Evolutionary conservation across 2,329 filamentous ascomycete genomes (phyloP), one percentile per base, ranked within the genome.

Genomic region (Dothideomycetidae sp.): DNA sequence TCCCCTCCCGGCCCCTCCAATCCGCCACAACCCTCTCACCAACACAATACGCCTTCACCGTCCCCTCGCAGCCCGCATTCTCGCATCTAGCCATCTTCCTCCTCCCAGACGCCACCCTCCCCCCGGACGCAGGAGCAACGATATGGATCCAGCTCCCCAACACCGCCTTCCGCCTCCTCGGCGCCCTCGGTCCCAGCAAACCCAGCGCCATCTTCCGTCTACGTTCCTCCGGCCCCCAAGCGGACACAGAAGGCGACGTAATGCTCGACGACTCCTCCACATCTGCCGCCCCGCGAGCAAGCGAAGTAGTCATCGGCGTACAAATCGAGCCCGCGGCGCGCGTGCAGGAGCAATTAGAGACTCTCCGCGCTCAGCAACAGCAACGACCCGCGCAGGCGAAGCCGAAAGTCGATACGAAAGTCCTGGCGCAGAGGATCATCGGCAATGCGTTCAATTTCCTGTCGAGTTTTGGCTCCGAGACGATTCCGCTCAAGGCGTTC

Each of bases 391-490:
- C 45, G 17, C 47, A 15, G 9, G 35, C 11, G 32, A 42, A 3
- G 10, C 44, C 45, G 3, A 45, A 62, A 32, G 66, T 75, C 1
- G 67, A 71, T n/a, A 90, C 84, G 0, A 75, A 82, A 46, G 64
- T 84, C 2, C 67, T 98, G 15, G 90, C 90, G 18, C 85, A 96
- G 60, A 69, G 83, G 45, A 94, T 98, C 49, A 96, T 98, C 50
- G 80, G 83, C 50, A 93, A 94, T 58, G 90, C 88, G 10, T 98
- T 96, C 59, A 94, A 98, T 60, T 96, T 93, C 56, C 66, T 98
- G 40, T 76, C 88, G 3, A 81, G 84, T 50, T 96, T 93, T 64
- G 80, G 80, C 0, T 72, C 80, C 31, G 88, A 96, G 56, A 80
- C 92, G 10, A 82, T 98, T 15, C 86, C 90, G n/a, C 61, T 98